Evolutionary conservation across 768 basidiomycete genomes (phyloP), one percentile per base, ranked within the genome.

Genomic region (Xanthoconium stramineum): DNA sequence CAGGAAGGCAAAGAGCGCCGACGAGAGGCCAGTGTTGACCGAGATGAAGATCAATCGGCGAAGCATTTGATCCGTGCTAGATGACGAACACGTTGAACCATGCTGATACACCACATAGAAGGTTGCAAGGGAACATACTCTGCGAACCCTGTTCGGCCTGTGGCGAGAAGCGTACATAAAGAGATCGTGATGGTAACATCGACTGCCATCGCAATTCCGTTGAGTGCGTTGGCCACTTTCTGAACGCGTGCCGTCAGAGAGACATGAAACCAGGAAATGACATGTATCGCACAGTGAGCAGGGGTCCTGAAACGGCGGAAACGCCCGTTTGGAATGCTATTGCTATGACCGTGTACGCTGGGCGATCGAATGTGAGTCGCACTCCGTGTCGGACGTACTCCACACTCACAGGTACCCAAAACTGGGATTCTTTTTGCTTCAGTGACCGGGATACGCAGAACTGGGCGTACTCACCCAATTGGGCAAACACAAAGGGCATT

Each of bases 51-150:
- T 65, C 56, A 69, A 5, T 15, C 67, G 60, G 29, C 54, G 52
- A 56, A 68, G 53, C 55, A 64, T 65, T 15, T 40, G 62, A 47
- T 67, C 68, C 29, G 65, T 69, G 45, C 66, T 69, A 35, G 36
- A 47, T 32, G 49, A 52, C 7, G 9, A 12, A 13, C 56, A 40
- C 47, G 55, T 53, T 51, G 51, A 47, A 40, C 36, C 12, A 33
- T 12, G 47, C 10, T 46, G 40, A 40, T 29, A 36, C 37, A n/a
- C 3, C 33, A 20, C 13, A 29, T 19, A 17, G 4, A 30, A 44
- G 9, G 4, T 17, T 24, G 29, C 29, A 54, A 8, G 19, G 14
- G 24, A 32, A 59, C 65, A 14, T 36, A 68, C 66, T 52, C 50
- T 52, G 35, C 38, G 46, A 59, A 68, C 15, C 65, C 65, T 37